A percentile compares a stretch with the other conserved stretches of the same genome.
These are phyloP conservation scores for Populus trichocarpa DNA, from an alignment of 441 rosid genomes.

Conservation along the genomic window DNA sequence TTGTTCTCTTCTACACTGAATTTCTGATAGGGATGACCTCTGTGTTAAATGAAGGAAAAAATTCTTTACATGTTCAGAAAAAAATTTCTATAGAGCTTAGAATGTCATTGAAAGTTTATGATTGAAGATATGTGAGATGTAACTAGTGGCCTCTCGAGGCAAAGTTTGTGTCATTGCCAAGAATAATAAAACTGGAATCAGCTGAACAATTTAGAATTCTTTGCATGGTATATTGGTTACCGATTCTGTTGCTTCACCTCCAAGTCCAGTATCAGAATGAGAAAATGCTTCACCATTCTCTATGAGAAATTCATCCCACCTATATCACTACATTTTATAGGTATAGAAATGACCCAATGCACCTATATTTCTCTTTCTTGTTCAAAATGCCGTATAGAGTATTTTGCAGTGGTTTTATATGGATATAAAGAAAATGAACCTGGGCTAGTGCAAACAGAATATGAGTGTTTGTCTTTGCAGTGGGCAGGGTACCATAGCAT, in stretches of 20 bases:
- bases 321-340: not conserved
- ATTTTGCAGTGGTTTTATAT: too few species aligned
- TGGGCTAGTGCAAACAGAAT: not conserved
- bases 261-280: not conserved
- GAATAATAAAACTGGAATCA: not conserved
- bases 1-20: not conserved
- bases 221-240: not conserved
- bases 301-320: not conserved
- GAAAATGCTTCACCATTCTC: not conserved
- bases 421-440: not conserved
- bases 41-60: not conserved
- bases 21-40: not conserved
- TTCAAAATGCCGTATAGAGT: too few species aligned
- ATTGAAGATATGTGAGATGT: not conserved
- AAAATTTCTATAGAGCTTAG: not conserved
- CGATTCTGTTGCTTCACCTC: not conserved
- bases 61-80: not conserved
- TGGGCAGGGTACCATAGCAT: constrained; percentile 82
- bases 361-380: not conserved
- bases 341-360: not conserved
- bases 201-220: not conserved
- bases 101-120: not conserved
- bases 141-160: not conserved
- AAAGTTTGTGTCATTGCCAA: not conserved
- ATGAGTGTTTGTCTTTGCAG: constrained; percentile 33